phyloP scores from a whole-genome alignment of 257 asterid genomes.

The Oldenlandia corymbosa region DNA sequence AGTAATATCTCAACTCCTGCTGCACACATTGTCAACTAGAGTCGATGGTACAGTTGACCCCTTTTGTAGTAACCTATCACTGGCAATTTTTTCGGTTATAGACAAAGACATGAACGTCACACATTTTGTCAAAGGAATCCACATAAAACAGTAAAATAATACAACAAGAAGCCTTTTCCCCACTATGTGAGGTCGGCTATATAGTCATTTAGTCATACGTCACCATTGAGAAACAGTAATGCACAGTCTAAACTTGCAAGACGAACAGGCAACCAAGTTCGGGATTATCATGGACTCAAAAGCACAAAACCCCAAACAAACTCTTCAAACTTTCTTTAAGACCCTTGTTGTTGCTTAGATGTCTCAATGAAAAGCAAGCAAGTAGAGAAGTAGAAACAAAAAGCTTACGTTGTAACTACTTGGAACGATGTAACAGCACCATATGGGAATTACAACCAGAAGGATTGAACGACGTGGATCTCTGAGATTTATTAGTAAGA shows the following conservation, averaged over 20 bases:
- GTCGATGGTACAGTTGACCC: neutral
- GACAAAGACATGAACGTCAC: neutral
- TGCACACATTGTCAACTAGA: neutral
- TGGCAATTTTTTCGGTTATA: neutral
- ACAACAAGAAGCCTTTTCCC: no score
- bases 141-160: no score
- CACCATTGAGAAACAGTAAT: no score
- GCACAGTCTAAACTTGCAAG: neutral
- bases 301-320: constrained; percentile 5
- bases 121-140: neutral
- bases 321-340: neutral
- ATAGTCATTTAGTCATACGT: no score
- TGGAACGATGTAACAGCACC: neutral
- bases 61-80: neutral
- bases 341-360: neutral
- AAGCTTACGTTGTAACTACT: neutral
- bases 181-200: no score
- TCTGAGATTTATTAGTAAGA: neutral
- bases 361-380: neutral
- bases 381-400: neutral
- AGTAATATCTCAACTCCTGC: neutral
- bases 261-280: neutral
- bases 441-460: neutral
- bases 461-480: neutral
- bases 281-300: neutral